Conservation (phyloP, 2,329 filamentous ascomycete genomes). For the Colletotrichum agaves region DNA sequence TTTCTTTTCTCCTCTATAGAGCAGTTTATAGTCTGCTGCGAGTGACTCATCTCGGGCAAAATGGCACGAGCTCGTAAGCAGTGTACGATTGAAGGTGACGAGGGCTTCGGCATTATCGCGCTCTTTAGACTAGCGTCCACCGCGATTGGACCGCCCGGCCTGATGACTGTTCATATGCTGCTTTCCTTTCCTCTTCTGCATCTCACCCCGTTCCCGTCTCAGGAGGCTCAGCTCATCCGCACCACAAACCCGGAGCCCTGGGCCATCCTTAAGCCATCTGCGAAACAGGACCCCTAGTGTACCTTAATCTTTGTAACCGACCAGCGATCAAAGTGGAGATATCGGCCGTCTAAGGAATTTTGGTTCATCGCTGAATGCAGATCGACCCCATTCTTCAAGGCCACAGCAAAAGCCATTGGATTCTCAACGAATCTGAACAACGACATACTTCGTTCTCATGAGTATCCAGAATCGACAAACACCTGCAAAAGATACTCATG, state of each 20-base stretch:
- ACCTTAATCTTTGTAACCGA: slow-evolving; percentile 6
- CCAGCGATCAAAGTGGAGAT: slow-evolving; percentile 5
- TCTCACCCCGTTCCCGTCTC: neutral
- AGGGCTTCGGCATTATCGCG: slow-evolving; percentile 18
- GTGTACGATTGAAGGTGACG: neutral
- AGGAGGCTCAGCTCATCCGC: neutral
- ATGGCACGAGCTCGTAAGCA: neutral
- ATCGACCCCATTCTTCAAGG: neutral
- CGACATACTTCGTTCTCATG: neutral
- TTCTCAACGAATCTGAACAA: neutral
- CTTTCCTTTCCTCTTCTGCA: neutral
- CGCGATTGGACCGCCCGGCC: neutral
- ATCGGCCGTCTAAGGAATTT: slow-evolving; percentile 20
- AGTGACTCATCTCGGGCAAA: slow-evolving; percentile 4
- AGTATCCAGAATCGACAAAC: neutral
- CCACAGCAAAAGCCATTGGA: neutral
- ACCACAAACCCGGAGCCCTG: neutral
- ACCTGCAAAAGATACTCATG: neutral
- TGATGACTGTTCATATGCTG: neutral
- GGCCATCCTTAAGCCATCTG: neutral
- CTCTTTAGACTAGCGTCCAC: slow-evolving; percentile 6
- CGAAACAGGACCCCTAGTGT: neutral
- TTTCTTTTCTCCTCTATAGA: too few species aligned
- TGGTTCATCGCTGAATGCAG: slow-evolving; percentile 1
- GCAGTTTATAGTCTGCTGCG: neutral